A percentile compares a stretch with the other conserved stretches of the same genome.
Evolutionary conservation across 257 asterid genomes (phyloP).

Genomic region (Solanum ossicruentum): DNA sequence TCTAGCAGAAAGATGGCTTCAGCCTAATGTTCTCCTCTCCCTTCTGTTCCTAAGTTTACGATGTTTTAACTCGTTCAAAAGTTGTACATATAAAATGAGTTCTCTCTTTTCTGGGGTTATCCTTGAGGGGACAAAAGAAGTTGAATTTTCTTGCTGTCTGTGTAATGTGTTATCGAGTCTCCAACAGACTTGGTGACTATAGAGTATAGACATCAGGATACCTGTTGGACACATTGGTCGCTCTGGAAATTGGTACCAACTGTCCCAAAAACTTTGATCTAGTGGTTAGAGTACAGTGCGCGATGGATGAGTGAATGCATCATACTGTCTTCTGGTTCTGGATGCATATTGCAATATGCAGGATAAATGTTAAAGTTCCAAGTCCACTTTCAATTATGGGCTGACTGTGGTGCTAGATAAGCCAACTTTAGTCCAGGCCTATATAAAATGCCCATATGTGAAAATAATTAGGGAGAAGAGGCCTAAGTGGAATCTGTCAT

Average conservation of each 20-base stretch:
- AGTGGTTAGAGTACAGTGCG: background rate
- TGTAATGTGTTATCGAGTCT: background rate
- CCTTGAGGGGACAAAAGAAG: background rate
- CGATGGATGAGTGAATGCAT: background rate
- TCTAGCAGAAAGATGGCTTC: background rate
- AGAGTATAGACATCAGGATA: background rate
- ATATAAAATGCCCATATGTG: background rate
- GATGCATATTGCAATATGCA: background rate
- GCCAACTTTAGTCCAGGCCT: background rate
- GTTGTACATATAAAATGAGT: background rate
- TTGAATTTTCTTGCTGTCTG: background rate
- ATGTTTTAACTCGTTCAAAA: background rate
- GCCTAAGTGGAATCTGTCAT: background rate
- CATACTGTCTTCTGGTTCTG: background rate
- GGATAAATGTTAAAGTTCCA: background rate
- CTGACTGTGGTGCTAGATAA: background rate
- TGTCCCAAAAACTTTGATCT: background rate
- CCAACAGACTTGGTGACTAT: background rate
- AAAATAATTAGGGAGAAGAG: background rate
- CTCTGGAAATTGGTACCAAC: background rate
- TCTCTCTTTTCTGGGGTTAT: background rate
- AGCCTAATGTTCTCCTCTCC: background rate
- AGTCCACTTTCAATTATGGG: background rate
- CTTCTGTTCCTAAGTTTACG: background rate
- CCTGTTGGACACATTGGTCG: background rate